These are phyloP conservation scores for Ustilago esculenta DNA, from an alignment of 1,284 basidiomycete genomes.

Conservation along the genomic window DNA sequence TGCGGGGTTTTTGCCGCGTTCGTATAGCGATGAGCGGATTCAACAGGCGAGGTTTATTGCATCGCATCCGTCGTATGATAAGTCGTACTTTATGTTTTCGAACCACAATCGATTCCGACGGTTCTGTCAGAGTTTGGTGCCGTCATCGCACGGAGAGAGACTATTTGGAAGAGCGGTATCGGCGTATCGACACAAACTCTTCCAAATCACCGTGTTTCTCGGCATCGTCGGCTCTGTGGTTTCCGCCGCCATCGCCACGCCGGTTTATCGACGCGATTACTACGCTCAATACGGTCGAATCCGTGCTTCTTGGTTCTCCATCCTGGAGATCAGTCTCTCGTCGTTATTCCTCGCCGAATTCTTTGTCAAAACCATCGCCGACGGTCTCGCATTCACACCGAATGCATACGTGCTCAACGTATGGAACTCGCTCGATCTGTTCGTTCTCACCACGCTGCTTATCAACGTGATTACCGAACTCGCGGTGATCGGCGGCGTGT, in stretches of 20 bases:
- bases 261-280: slow-evolving; percentile 82
- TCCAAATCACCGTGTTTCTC: slow-evolving; percentile 79
- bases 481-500: slow-evolving; percentile 78
- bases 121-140: slow-evolving; percentile 84
- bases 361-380: slow-evolving; percentile 88
- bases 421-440: slow-evolving; percentile 91
- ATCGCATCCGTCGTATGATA: slow-evolving; percentile 88
- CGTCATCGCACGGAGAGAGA: slow-evolving; percentile 82
- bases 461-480: slow-evolving; percentile 83
- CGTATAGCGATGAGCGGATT: slow-evolving; percentile 76
- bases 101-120: slow-evolving; percentile 81
- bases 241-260: slow-evolving; percentile 86
- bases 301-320: slow-evolving; percentile 85
- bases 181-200: slow-evolving; percentile 74
- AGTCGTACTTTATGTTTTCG: slow-evolving; percentile 87
- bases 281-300: slow-evolving; percentile 74
- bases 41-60: slow-evolving; percentile 87
- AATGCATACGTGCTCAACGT: slow-evolving; percentile 91
- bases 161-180: slow-evolving; percentile 70
- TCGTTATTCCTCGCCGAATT: slow-evolving; percentile 84
- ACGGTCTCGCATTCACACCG: slow-evolving; percentile 85
- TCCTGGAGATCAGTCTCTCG: slow-evolving; percentile 81
- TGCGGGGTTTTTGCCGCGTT: slow-evolving; percentile 65
- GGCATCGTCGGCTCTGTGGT: slow-evolving; percentile 84
- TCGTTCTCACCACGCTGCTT: slow-evolving; percentile 83